Conservation (phyloP, 306 rosid species). For the Cicer cuneatum region DNA sequence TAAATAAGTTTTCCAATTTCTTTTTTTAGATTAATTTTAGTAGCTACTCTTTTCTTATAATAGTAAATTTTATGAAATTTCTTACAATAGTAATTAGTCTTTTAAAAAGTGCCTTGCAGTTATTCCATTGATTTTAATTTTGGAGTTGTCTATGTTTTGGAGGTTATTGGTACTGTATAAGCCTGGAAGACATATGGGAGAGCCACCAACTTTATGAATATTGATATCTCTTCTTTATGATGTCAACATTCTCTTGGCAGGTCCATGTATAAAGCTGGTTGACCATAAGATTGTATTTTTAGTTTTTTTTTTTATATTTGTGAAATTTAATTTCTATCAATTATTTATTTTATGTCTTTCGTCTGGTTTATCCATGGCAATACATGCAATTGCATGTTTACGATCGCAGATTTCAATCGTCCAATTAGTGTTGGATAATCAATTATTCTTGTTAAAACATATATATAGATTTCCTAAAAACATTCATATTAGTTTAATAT, state of each 20-base stretch:
- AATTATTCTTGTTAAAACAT: too few relatives aligned
- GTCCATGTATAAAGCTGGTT: neutral
- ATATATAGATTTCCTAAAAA: too few relatives aligned
- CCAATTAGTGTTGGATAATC: too few relatives aligned
- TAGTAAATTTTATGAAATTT: too few relatives aligned
- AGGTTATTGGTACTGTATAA: neutral
- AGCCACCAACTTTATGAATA: slow-evolving; percentile 27
- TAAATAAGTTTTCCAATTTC: too few relatives aligned
- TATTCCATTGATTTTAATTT: slow-evolving; percentile 11
- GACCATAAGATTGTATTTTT: neutral
- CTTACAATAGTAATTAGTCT: too few relatives aligned
- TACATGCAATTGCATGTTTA: too few relatives aligned
- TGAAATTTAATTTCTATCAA: neutral
- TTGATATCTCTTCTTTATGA: slow-evolving; percentile 30
- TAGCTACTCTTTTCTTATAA: too few relatives aligned
- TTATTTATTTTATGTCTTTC: neutral
- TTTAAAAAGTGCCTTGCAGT: slow-evolving; percentile 3
- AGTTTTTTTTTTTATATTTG: neutral
- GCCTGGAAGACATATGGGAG: neutral
- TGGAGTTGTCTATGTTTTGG: neutral
- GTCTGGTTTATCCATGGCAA: too few relatives aligned
- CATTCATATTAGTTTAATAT: too few relatives aligned
- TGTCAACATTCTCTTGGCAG: slow-evolving; percentile 25
- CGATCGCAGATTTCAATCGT: too few relatives aligned
- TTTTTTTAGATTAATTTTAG: too few relatives aligned